These are phyloP conservation scores for Agaricus blazei DNA, from an alignment of 768 basidiomycete species.

Conservation along the genomic window DNA sequence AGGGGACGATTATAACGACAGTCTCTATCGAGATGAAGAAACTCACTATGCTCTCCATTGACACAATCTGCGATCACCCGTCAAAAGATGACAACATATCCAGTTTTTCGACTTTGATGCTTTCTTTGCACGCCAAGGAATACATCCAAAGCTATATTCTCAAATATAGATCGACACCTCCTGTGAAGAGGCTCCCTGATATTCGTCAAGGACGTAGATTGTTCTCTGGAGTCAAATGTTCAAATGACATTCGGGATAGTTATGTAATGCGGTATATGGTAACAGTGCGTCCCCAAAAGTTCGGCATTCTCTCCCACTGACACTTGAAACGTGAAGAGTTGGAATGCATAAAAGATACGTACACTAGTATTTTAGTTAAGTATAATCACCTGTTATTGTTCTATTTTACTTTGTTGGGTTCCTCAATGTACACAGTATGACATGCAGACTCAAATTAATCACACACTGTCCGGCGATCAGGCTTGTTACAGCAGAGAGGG, in stretches of 20 bases:
- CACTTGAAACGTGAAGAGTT: no score
- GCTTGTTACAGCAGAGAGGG: no score
- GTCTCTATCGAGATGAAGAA: neutral
- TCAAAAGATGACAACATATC: neutral
- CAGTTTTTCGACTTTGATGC: neutral
- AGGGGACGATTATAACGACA: neutral
- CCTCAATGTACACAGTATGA: no score
- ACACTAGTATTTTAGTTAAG: no score
- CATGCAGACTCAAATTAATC: no score
- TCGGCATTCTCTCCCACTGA: no score
- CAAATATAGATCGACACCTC: neutral
- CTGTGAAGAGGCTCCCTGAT: neutral
- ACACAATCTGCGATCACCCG: neutral
- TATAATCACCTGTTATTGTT: no score
- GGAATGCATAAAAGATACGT: no score
- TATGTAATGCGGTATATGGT: neutral
- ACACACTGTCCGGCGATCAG: no score
- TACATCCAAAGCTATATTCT: neutral
- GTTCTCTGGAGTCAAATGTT: neutral
- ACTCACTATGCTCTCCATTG: neutral
- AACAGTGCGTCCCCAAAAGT: no score
- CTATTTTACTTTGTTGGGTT: no score
- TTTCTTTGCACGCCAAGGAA: neutral
- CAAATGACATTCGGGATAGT: neutral
- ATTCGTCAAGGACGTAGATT: neutral